A percentile compares a stretch with the other conserved stretches of the same genome.
Evolutionary conservation across 495 filamentous ascomycete genomes (phyloP).

Genomic region (Lasiosphaeriaceae sp.): DNA sequence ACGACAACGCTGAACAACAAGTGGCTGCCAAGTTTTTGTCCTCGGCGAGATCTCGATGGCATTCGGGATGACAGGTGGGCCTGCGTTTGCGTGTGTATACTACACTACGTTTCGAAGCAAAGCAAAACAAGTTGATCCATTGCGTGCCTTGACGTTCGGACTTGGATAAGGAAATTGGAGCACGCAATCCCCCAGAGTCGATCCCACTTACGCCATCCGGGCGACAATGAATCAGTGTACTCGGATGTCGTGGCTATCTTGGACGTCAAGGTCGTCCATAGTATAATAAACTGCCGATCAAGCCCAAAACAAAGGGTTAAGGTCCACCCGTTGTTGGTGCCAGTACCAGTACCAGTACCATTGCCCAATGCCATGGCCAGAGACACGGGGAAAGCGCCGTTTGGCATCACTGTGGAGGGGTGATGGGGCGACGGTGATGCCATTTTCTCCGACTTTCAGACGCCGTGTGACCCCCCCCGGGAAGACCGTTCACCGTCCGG

Average conservation of each 20-base stretch:
- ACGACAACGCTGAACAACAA: neutral
- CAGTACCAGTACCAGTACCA: neutral
- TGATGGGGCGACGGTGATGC: conserved; percentile 13
- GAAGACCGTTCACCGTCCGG: neutral
- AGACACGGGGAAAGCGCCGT: neutral
- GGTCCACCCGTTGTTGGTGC: neutral
- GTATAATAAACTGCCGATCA: neutral
- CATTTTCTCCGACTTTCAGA: conserved; percentile 7
- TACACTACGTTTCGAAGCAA: neutral
- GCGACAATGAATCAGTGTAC: too few species aligned
- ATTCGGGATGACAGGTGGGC: too few species aligned
- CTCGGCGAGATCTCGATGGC: neutral
- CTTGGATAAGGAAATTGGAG: neutral
- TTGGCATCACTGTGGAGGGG: neutral
- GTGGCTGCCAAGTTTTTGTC: neutral
- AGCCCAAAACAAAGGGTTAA: neutral
- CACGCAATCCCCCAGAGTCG: neutral
- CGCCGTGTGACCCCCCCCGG: conserved; percentile 17
- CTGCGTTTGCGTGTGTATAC: too few species aligned
- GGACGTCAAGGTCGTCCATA: too few species aligned
- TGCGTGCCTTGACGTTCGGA: neutral
- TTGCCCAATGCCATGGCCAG: neutral
- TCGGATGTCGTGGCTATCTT: too few species aligned
- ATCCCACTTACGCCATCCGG: too few species aligned
- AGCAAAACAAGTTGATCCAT: too few species aligned